phyloP scores from a whole-genome alignment of 768 basidiomycete genomes.

The Lentinula guzmanii region DNA sequence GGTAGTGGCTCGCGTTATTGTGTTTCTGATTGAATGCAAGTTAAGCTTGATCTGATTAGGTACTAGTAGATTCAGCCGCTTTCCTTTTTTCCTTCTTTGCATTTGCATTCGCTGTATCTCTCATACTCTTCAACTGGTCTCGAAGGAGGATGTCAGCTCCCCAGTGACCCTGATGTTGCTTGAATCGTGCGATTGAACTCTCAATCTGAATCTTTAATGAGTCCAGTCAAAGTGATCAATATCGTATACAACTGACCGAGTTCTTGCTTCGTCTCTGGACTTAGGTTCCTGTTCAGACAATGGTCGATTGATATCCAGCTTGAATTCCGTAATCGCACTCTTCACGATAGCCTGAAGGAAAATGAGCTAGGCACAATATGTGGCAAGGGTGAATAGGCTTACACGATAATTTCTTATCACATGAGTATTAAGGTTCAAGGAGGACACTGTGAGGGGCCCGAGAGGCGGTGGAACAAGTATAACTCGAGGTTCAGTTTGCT shows the following conservation, averaged over 20 bases:
- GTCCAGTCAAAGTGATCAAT: background rate
- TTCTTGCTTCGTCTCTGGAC: background rate
- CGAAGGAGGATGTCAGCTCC: background rate
- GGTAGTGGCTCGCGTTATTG: too few relatives aligned
- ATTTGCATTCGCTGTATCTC: background rate
- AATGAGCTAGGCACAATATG: background rate
- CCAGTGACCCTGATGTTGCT: background rate
- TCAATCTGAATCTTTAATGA: background rate
- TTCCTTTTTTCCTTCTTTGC: too few relatives aligned
- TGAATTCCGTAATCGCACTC: background rate
- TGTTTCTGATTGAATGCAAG: too few relatives aligned
- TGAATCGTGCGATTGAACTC: background rate
- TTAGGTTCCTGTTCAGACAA: background rate
- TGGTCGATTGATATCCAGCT: background rate
- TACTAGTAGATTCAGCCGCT: too few relatives aligned
- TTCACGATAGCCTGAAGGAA: background rate
- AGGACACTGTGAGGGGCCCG: too few relatives aligned
- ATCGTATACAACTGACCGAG: background rate
- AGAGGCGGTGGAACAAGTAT: too few relatives aligned
- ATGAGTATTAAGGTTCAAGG: too few relatives aligned
- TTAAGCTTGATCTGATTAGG: too few relatives aligned
- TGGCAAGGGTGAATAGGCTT: background rate
- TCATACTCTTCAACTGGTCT: background rate
- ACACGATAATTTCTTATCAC: background rate
- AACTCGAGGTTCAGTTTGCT: too few relatives aligned